Percentiles rank a stretch among this genome's conserved stretches.
Conservation (phyloP, 164 flowering plant genomes). For the Annona cherimola region DNA sequence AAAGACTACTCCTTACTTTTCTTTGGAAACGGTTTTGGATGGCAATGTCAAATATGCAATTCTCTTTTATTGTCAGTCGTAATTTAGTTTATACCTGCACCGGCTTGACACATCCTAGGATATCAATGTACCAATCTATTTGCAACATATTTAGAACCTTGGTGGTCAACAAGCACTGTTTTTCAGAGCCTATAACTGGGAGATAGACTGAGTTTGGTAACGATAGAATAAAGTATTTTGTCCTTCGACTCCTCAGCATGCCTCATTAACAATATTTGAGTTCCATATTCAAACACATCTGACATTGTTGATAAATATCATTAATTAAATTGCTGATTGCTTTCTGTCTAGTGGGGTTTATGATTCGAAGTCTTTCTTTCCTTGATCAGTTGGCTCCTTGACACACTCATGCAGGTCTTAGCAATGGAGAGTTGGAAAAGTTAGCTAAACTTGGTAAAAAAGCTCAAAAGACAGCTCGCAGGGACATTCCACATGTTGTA, state of each 20-base stretch:
- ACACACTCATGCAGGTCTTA: constrained; percentile 47
- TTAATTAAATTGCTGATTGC: neutral
- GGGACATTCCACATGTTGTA: constrained; percentile 92
- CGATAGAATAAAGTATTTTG: no score
- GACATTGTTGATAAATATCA: neutral
- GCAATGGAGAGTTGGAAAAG: constrained; percentile 54
- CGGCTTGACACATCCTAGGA: no score
- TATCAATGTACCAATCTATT: no score
- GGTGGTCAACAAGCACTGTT: no score
- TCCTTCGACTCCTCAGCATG: neutral
- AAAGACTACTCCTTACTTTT: no score
- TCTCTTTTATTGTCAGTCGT: no score
- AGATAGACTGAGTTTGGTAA: no score
- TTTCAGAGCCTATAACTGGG: no score
- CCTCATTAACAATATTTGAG: neutral
- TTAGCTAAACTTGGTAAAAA: constrained; percentile 66
- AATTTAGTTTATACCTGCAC: no score
- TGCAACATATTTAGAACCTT: no score
- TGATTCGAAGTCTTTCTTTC: neutral
- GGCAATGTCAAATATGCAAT: no score
- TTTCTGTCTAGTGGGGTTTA: neutral
- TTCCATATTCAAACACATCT: neutral
- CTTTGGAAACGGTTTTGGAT: no score
- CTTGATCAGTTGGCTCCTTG: neutral
- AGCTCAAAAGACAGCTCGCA: constrained; percentile 83